Conservation (phyloP, 1,139 yeast species). For the Scheffersomyces lignicola region DNA sequence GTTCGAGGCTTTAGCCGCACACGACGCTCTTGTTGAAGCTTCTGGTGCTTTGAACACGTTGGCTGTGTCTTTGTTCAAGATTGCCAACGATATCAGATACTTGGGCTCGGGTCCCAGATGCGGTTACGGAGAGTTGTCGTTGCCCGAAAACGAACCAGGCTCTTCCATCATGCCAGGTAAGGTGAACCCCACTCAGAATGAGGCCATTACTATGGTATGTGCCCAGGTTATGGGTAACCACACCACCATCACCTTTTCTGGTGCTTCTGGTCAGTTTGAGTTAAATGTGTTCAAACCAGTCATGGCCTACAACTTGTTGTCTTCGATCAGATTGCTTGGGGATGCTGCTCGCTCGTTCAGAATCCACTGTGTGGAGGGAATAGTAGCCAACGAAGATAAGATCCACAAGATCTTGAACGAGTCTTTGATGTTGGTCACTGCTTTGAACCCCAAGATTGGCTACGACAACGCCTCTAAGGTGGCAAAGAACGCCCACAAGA, state of each 20-base stretch:
- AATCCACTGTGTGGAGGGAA: conserved; percentile 92
- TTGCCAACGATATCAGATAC: conserved; percentile 96
- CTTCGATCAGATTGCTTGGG: conserved; percentile 82
- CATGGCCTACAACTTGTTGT: conserved; percentile 83
- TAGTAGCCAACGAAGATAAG: conserved; percentile 82
- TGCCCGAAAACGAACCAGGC: conserved; percentile 99
- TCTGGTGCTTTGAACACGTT: conserved; percentile 96
- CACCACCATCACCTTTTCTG: conserved; percentile 91
- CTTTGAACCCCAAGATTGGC: conserved; percentile 97
- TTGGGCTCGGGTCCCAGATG: conserved; percentile 99
- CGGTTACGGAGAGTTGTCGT: conserved; percentile 93
- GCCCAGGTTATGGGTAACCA: conserved; percentile 98
- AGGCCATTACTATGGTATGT: conserved; percentile 97
- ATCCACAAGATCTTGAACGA: conserved; percentile 86
- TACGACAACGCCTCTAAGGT: conserved; percentile 96
- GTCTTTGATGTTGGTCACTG: conserved; percentile 96
- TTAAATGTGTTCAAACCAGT: conserved; percentile 98
- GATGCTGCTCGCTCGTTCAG: conserved; percentile 91
- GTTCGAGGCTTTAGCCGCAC: conserved; percentile 98
- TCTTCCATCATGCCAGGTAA: conserved; percentile 99
- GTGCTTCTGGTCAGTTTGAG: conserved; percentile 98
- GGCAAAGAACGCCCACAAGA: conserved; percentile 98
- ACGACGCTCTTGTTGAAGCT: conserved; percentile 96
- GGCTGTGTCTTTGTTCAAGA: conserved; percentile 90
- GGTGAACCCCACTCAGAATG: conserved; percentile 98